A percentile compares a stretch with the other conserved stretches of the same genome.
These are phyloP conservation scores for Solanum hybrid DNA, from an alignment of 305 asterid species.

Conservation along the genomic window DNA sequence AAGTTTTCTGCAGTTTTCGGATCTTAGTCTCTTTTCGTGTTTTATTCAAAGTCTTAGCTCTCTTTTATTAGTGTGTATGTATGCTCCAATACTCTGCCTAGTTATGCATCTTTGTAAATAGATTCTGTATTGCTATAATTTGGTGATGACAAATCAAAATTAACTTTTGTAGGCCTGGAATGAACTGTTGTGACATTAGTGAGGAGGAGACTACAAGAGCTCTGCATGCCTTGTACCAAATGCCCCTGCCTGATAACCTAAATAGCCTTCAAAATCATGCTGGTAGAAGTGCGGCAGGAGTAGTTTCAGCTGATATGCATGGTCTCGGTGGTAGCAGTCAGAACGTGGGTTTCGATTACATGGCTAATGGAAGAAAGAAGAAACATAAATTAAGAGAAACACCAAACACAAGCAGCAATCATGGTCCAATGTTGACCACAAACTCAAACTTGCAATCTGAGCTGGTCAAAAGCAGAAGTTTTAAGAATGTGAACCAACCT, in stretches of 20 bases:
- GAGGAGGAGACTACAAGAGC: slow-evolving; percentile 71
- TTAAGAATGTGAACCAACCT: slow-evolving; percentile 43
- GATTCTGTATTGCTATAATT: not conserved
- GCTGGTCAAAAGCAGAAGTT: slow-evolving; percentile 29
- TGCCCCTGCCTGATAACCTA: slow-evolving; percentile 40
- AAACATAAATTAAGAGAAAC: slow-evolving; percentile 43
- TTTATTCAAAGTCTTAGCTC: not conserved
- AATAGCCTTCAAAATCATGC: not conserved
- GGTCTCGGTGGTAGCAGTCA: slow-evolving; percentile 21
- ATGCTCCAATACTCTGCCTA: not conserved
- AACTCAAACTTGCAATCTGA: slow-evolving; percentile 27
- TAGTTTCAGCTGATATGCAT: slow-evolving; percentile 26
- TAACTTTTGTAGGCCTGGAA: slow-evolving; percentile 60
- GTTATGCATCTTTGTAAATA: not conserved
- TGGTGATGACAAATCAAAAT: slow-evolving; percentile 6
- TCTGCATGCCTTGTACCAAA: slow-evolving; percentile 31
- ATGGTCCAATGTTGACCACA: slow-evolving; percentile 14
- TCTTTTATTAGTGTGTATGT: not conserved
- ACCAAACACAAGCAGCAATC: slow-evolving; percentile 19
- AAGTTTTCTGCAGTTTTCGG: slow-evolving; percentile 31
- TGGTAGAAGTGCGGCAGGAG: slow-evolving; percentile 26
- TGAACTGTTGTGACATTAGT: slow-evolving; percentile 60
- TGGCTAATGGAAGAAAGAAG: slow-evolving; percentile 33
- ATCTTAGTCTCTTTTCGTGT: not conserved
- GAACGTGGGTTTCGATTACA: slow-evolving; percentile 20